These are phyloP conservation scores for Globisporangium lucens DNA, from an alignment of 352 stramenopile species.

Conservation along the genomic window DNA sequence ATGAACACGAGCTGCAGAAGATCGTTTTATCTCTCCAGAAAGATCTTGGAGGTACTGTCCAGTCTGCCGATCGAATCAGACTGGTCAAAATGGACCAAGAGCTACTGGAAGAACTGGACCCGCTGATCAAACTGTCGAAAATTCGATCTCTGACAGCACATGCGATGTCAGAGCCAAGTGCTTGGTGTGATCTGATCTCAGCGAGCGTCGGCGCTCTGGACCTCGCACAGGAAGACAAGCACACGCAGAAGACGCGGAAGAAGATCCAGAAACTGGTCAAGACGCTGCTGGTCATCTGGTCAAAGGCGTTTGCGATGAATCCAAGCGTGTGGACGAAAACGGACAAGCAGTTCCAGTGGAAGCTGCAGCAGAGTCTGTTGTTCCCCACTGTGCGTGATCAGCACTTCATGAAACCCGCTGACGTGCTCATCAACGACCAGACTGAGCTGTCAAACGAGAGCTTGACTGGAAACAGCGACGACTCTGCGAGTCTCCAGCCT, in stretches of 20 bases:
- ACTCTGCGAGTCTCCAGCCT: neutral
- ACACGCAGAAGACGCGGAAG: conserved; percentile 9
- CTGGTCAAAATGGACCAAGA: conserved; percentile 28
- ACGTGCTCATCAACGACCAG: conserved; percentile 75
- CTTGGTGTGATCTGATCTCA: conserved; percentile 32
- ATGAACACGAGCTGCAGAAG: conserved; percentile 40
- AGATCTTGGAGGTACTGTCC: conserved; percentile 5
- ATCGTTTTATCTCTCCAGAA: conserved; percentile 29
- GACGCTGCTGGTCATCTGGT: conserved; percentile 14
- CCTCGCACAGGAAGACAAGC: conserved; percentile 6
- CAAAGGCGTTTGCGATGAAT: conserved; percentile 15
- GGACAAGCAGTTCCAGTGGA: conserved; percentile 21
- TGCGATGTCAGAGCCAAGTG: conserved; percentile 23
- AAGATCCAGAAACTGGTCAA: conserved; percentile 20
- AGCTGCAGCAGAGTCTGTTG: conserved; percentile 27
- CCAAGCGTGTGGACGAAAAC: conserved; percentile 8
- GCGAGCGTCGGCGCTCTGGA: neutral
- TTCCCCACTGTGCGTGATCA: conserved; percentile 25
- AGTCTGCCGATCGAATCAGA: conserved; percentile 17
- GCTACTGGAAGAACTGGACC: conserved; percentile 22
- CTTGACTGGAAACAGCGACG: conserved; percentile 12
- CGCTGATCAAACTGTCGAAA: conserved; percentile 36
- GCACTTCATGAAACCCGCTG: conserved; percentile 20
- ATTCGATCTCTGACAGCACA: conserved; percentile 26
- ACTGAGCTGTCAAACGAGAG: conserved; percentile 32